Evolutionary conservation across 2,329 filamentous ascomycete genomes (phyloP), one percentile per base, ranked within the genome.

Genomic region (Xylaria sp.): DNA sequence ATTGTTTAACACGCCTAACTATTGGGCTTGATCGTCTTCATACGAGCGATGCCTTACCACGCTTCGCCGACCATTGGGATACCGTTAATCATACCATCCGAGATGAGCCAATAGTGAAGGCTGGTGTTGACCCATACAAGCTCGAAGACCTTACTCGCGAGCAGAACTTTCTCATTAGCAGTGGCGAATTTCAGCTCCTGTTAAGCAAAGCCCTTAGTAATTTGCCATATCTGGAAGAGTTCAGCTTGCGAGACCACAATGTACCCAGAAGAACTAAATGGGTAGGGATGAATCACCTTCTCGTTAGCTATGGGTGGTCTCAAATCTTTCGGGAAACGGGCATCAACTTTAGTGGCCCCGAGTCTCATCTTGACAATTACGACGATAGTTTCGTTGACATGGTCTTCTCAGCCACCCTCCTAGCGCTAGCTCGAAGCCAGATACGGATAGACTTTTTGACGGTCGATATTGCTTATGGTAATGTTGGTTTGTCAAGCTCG

Each of bases 11-110:
- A 39, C 70, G 67, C 44, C 61, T 74, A 5, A 73, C 71, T 15
- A 73, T 74, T 20, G 73, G 73, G 13, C 71, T 74, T 38, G 71
- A 74, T 61, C 66, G 72, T 49, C 44, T 74, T 33, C 65, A 67
- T 29, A 69, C 65, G 38, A 68, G 51, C 29, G 61, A 71, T 36
- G 72, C 71, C 25, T 50, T 74, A 22, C 58, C 69, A 17, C 64
- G 50, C 27, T 60, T 62, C 61, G 38, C 33, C 13, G 59, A 69
- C 20, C 31, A 56, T n/a, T 62, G 64, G 57, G 53, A 70, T 31
- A n/a, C 27, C 4, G 47, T 62, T 3, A 69, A 38, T 20, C 62
- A 58, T n/a, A 59, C 45, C 5, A 50, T 38, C 15, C 60, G 47
- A 36, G 55, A 60, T 6, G 47, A 39, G 13, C 51, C 65, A 1